Percentiles rank a stretch among this genome's conserved stretches.
These are phyloP conservation scores for Candida neerlandica DNA, from an alignment of 1,139 yeast species.

Conservation along the genomic window DNA sequence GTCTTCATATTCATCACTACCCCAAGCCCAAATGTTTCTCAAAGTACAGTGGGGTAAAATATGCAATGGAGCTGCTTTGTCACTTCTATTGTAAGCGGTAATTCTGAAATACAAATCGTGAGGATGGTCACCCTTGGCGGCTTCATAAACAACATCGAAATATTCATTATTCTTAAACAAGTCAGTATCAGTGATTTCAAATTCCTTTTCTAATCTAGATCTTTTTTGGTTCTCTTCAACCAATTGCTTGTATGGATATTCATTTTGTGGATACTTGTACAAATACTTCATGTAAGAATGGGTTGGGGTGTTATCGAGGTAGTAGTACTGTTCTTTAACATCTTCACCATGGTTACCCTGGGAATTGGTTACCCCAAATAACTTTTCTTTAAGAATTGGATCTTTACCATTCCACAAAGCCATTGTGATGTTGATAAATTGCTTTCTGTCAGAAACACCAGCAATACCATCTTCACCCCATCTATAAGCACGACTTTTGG, in stretches of 20 bases:
- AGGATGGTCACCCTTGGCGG: conserved; percentile 86
- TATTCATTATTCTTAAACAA: conserved; percentile 78
- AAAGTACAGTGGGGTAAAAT: conserved; percentile 83
- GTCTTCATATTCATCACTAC: conserved; percentile 52
- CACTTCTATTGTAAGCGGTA: conserved; percentile 87
- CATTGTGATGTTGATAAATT: conserved; percentile 71
- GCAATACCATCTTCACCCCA: conserved; percentile 99
- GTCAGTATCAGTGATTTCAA: conserved; percentile 75
- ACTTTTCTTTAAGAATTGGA: conserved; percentile 80
- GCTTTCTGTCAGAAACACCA: conserved; percentile 88
- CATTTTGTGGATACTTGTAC: conserved; percentile 87
- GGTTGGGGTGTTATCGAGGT: conserved; percentile 89
- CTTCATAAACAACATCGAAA: conserved; percentile 88
- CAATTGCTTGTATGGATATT: conserved; percentile 81
- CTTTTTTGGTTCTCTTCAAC: conserved; percentile 70
- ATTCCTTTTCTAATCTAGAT: conserved; percentile 66
- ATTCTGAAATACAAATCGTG: conserved; percentile 81
- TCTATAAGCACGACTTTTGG: conserved; percentile 79
- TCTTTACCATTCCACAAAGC: conserved; percentile 95
- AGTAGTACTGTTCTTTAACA: conserved; percentile 81
- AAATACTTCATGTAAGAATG: conserved; percentile 92
- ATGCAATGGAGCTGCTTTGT: conserved; percentile 84
- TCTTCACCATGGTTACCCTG: conserved; percentile 98
- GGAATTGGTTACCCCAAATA: conserved; percentile 89
- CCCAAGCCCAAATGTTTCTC: conserved; percentile 96